phyloP scores from a whole-genome alignment of 305 asterid genomes.

The Ilex paraguariensis region DNA sequence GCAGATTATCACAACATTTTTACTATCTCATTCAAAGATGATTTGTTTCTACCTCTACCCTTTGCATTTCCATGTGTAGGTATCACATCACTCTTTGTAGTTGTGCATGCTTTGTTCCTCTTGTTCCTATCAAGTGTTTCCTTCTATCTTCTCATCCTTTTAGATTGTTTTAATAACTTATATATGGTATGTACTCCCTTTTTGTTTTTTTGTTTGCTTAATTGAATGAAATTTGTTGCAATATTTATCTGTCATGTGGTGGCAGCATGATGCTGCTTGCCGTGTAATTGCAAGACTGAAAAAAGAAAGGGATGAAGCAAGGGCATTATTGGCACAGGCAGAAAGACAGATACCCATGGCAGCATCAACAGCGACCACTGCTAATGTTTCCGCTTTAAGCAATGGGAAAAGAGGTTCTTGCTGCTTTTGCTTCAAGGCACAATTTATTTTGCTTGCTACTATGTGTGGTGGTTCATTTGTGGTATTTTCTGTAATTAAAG shows the following conservation, averaged over 20 bases:
- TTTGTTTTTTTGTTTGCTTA: constrained; percentile 2
- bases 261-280: constrained; percentile 98
- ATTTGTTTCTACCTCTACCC: too few relatives aligned
- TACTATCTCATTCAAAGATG: too few relatives aligned
- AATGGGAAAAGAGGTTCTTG: constrained; percentile 90
- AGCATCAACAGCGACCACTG: constrained; percentile 36
- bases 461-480: constrained; percentile 15
- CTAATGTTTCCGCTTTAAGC: constrained; percentile 46
- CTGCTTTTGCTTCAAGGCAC: constrained; percentile 5
- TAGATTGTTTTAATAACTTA: background rate
- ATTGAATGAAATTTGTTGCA: background rate
- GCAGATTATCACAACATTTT: too few relatives aligned
- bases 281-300: constrained; percentile 96
- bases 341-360: constrained; percentile 78
- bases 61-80: too few relatives aligned
- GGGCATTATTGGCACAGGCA: constrained; percentile 71
- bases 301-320: constrained; percentile 94
- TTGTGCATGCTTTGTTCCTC: background rate
- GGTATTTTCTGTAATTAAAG: constrained; percentile 31
- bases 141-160: background rate
- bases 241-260: constrained; percentile 8
- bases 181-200: background rate
- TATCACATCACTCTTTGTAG: too few relatives aligned
- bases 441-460: constrained; percentile 4
- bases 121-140: background rate